phyloP scores from a whole-genome alignment of 805 yeast genomes.

The Saccharomycopsis schoenii region DNA sequence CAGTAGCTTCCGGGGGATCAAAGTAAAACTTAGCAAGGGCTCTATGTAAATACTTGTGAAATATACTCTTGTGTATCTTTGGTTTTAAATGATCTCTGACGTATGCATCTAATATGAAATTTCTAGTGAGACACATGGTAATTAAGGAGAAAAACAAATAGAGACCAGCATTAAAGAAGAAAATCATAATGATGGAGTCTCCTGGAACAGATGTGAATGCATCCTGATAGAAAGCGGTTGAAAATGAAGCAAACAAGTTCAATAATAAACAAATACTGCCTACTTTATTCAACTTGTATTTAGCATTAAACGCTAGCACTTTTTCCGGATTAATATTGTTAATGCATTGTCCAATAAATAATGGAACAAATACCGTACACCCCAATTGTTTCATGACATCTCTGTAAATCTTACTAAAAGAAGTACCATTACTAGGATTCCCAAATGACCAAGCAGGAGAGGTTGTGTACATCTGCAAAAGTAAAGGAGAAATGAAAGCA shows the following conservation, averaged over 20 bases:
- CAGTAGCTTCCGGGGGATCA: conserved; percentile 59
- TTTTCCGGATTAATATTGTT: conserved; percentile 63
- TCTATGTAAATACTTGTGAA: not conserved
- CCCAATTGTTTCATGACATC: conserved; percentile 86
- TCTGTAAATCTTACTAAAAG: conserved; percentile 50
- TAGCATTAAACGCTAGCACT: conserved; percentile 48
- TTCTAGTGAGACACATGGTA: conserved; percentile 48
- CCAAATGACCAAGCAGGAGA: conserved; percentile 60
- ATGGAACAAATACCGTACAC: conserved; percentile 70
- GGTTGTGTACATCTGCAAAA: conserved; percentile 58
- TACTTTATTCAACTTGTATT: conserved; percentile 55
- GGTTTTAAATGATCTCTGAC: conserved; percentile 3
- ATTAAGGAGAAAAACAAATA: conserved; percentile 67
- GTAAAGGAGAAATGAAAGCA: conserved; percentile 79
- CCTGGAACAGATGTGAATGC: conserved; percentile 67
- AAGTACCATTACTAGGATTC: conserved; percentile 56
- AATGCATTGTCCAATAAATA: conserved; percentile 78
- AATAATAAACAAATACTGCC: conserved; percentile 73
- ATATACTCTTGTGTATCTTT: not conserved
- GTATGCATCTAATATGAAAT: conserved; percentile 6
- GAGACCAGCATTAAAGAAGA: conserved; percentile 74
- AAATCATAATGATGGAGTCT: conserved; percentile 61
- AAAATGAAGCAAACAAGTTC: conserved; percentile 70
- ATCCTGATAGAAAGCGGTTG: conserved; percentile 76
- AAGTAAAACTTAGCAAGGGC: conserved; percentile 47